Conservation (phyloP, 2,329 filamentous ascomycete species). For the Trichoderma lentiforme region DNA sequence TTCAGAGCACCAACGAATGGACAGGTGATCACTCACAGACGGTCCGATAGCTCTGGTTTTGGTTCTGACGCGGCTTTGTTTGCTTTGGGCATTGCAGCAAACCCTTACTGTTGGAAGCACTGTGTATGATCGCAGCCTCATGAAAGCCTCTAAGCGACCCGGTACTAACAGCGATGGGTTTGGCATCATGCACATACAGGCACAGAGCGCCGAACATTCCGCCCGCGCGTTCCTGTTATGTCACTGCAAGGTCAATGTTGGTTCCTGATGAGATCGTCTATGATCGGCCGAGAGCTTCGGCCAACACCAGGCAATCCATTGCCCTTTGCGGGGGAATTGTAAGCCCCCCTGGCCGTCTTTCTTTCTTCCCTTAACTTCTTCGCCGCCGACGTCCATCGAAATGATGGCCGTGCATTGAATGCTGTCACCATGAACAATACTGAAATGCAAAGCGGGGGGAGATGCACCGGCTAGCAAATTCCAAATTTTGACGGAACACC, state of each 20-base stretch:
- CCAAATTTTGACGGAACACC: not conserved
- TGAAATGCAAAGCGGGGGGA: not conserved
- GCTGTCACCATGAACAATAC: not conserved
- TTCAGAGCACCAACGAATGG: not conserved
- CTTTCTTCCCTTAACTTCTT: not conserved
- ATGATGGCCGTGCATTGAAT: not conserved
- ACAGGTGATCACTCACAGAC: constrained; percentile 14
- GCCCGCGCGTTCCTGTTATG: not conserved
- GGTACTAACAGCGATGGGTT: not conserved
- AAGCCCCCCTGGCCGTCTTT: not conserved
- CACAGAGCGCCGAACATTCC: not conserved
- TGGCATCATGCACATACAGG: not conserved
- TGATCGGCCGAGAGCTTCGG: not conserved
- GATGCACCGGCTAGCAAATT: not conserved
- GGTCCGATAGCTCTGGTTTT: constrained; percentile 15
- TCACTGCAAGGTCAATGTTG: not conserved
- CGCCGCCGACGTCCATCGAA: not conserved
- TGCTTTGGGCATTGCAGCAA: not conserved
- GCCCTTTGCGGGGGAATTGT: not conserved
- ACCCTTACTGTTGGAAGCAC: constrained; percentile 1
- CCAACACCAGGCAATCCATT: not conserved
- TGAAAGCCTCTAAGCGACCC: not conserved
- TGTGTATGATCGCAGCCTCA: constrained; percentile 8
- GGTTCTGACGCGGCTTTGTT: not conserved
- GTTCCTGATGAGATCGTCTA: constrained; percentile 2